Evolutionary conservation across 257 asterid genomes (phyloP), one percentile per base, ranked within the genome.

Genomic region (Nyctanthes arbortristis): DNA sequence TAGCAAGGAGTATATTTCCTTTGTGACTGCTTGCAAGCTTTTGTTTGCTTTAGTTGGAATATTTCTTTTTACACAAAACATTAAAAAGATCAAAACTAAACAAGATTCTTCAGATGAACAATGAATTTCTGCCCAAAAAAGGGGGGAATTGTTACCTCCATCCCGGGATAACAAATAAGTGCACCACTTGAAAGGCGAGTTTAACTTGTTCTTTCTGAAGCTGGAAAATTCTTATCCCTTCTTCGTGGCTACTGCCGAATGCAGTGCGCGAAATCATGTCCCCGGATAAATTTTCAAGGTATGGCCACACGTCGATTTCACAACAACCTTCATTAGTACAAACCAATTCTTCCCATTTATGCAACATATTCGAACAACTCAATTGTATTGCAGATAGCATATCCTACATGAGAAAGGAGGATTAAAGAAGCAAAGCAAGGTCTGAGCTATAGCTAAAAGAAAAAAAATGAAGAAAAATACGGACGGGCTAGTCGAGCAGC

Each of bases 41-140:
- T 61, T 79, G 57, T 75, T 79, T 24, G 72, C 40, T 29, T 75
- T 75, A 6, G 72, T 75, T 10, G 84, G 84, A n/a, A 79, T 4
- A 57, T 69, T 71, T 11, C 83, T 74, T 43, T n/a, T n/a, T n/a
- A 14, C 31, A 27, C 54, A 75, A n/a, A n/a, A n/a, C n/a, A n/a
- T n/a, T n/a, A n/a, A n/a, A n/a, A n/a, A n/a, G n/a, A n/a, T n/a
- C n/a, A n/a, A n/a, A n/a, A n/a, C n/a, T n/a, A n/a, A n/a, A n/a
- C 20, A 30, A 32, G 32, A 0, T 33, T 61, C 18, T 22, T 36
- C n/a, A 39, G 4, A n/a, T 4, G 33, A 31, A 4, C 1, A 43
- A 22, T 33, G 2, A n/a, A n/a, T n/a, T n/a, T 5, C 25, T n/a
- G n/a, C n/a, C n/a, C n/a, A n/a, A 4, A 13, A 9, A 4, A 63